Evolutionary conservation across 441 rosid species (phyloP).

Genomic region (Melastoma candidum): DNA sequence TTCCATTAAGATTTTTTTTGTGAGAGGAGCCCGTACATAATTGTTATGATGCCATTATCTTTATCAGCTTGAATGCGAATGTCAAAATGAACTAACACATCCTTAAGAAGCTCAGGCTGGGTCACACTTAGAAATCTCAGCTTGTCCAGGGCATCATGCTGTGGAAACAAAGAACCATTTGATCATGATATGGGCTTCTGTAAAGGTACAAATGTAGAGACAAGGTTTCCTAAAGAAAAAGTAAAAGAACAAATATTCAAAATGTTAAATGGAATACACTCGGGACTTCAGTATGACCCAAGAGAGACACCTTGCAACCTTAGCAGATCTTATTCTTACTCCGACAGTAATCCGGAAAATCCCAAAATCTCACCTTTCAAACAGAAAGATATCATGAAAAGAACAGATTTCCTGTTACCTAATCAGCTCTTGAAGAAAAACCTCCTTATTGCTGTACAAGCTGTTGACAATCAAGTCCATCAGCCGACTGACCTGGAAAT

Average conservation of each 20-base stretch:
- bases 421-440: conserved; percentile 86
- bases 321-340: too few relatives aligned
- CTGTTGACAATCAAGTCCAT: conserved; percentile 95
- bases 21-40: conserved; percentile 34
- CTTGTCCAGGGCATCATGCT: conserved; percentile 95
- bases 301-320: too few relatives aligned
- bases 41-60: conserved; percentile 69
- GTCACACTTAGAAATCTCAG: conserved; percentile 82
- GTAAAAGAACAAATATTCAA: too few relatives aligned
- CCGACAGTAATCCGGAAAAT: too few relatives aligned
- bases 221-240: not conserved
- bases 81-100: conserved; percentile 49
- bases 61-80: conserved; percentile 79
- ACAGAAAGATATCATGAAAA: too few relatives aligned
- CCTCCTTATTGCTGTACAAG: conserved; percentile 93
- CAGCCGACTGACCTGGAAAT: conserved; percentile 78
- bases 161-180: conserved; percentile 7
- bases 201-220: not conserved
- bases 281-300: too few relatives aligned
- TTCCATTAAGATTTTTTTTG: conserved; percentile 1
- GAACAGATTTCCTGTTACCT: conserved; percentile 27
- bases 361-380: too few relatives aligned
- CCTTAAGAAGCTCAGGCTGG: conserved; percentile 59
- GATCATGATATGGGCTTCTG: too few relatives aligned
- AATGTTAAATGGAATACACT: too few relatives aligned